phyloP scores from a whole-genome alignment of 495 filamentous ascomycete genomes.

The Tuber brumale region DNA sequence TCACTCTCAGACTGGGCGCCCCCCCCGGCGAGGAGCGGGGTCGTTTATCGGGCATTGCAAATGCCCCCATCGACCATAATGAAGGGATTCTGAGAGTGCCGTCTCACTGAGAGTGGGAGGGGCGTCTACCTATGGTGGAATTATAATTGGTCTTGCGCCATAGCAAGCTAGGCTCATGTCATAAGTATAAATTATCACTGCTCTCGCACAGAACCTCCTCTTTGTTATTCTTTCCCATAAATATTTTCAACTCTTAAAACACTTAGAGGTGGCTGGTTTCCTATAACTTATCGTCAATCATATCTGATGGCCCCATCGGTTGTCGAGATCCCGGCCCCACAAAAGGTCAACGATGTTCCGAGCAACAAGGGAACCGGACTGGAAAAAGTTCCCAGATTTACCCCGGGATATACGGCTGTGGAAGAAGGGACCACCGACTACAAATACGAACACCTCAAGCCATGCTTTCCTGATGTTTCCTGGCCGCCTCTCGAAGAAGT shows the following conservation, averaged over 20 bases:
- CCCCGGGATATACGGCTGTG: constrained; percentile 48
- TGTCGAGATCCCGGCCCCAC: constrained; percentile 8
- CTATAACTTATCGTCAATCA: neutral
- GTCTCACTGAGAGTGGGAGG: neutral
- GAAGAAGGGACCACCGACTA: constrained; percentile 49
- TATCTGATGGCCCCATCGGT: constrained; percentile 18
- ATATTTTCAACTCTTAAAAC: neutral
- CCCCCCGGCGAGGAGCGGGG: too few species aligned
- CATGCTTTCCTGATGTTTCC: constrained; percentile 52
- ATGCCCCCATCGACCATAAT: neutral
- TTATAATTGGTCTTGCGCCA: neutral
- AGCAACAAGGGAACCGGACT: neutral
- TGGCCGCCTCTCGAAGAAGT: constrained; percentile 52
- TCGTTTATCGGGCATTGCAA: neutral
- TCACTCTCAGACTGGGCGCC: too few species aligned
- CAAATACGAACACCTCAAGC: constrained; percentile 52
- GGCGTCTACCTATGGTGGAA: neutral
- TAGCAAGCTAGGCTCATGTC: neutral
- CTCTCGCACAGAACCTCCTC: neutral
- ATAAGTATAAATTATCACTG: neutral
- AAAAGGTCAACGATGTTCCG: constrained; percentile 6
- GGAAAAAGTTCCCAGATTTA: constrained; percentile 21
- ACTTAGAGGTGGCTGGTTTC: neutral
- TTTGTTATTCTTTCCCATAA: neutral
- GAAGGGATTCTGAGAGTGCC: neutral